Evolutionary conservation across 768 basidiomycete species (phyloP), one percentile per base, ranked within the genome.

Genomic region (Suillus alpinus): DNA sequence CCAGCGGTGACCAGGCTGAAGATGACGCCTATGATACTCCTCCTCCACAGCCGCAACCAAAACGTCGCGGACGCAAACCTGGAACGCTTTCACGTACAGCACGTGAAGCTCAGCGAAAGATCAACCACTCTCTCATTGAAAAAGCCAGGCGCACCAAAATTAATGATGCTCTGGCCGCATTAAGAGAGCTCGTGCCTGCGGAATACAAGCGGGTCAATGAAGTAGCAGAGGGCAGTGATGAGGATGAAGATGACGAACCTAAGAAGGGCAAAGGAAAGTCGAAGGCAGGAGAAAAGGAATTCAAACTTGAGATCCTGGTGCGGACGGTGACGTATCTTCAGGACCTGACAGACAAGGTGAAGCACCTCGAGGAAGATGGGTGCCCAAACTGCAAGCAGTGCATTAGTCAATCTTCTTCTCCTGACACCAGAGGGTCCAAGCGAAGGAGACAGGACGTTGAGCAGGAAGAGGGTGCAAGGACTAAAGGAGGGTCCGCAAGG

Each of bases 111-210:
- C 87, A 93, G 73, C 86, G 95, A 57, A 94, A 95, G 72, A 85
- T 93, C 39, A 97, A 97, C 75, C 95, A 98, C 69, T 92, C 90
- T 6, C 86, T 95, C 63, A 98, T 98, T 71, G 95, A 98, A 77
- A 92, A 95, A 70, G 86, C 95, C 0, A 79, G 95, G 34, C 81
- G 95, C 61, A 96, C 95, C 12, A 97, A 97, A 82, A 98, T 98
- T 65, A 98, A 98, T 70, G 89, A 93, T 56, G 93, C 95, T 0
- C 81, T 98, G 6, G 81, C 87, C 2, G 85, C 87, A 2, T 76
- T 98, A 49, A 85, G 88, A 63, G 79, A 81, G 64, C 86, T 97
- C 67, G 92, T 96, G 1, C 93, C 94, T 0, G 68, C 77, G 8
- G 80, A 83, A 57, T 82, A 81, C 64, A 79, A 78, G 1, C 76